phyloP scores from a whole-genome alignment of 129 eudicot species.

The Arctium lappa region DNA sequence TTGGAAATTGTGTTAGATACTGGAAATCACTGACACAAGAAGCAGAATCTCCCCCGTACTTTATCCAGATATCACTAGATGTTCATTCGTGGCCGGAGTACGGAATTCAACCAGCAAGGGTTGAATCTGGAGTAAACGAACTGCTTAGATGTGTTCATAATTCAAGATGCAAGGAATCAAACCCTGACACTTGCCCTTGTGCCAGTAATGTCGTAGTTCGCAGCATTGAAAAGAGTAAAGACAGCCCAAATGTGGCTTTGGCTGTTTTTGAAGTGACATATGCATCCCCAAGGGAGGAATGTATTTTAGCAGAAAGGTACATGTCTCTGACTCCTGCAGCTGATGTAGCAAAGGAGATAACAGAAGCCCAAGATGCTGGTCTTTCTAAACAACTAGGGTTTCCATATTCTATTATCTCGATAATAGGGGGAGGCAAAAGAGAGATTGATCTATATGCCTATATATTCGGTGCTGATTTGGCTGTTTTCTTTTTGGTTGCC shows the following conservation, averaged over 20 bases:
- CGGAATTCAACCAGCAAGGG: constrained; percentile 92
- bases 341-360: constrained; percentile 90
- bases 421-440: constrained; percentile 94
- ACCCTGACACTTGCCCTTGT: constrained; percentile 51
- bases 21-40: constrained; percentile 90
- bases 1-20: constrained; percentile 56
- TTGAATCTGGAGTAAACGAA: constrained; percentile 85
- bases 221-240: constrained; percentile 85
- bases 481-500: constrained; percentile 91
- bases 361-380: constrained; percentile 53
- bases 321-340: constrained; percentile 95
- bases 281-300: constrained; percentile 64
- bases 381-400: constrained; percentile 59
- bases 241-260: constrained; percentile 70
- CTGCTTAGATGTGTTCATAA: constrained; percentile 68
- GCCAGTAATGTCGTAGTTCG: constrained; percentile 89
- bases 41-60: constrained; percentile 98
- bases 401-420: constrained; percentile 76
- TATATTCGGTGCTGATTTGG: constrained; percentile 85
- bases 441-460: constrained; percentile 97
- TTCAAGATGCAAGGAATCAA: constrained; percentile 65
- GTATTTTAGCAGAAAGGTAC: constrained; percentile 53
- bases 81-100: constrained; percentile 94
- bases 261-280: constrained; percentile 92
- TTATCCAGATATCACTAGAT: constrained; percentile 90